Evolutionary conservation across 257 asterid genomes (phyloP), one percentile per base, ranked within the genome.

Genomic region (Primulina huaijiensis): DNA sequence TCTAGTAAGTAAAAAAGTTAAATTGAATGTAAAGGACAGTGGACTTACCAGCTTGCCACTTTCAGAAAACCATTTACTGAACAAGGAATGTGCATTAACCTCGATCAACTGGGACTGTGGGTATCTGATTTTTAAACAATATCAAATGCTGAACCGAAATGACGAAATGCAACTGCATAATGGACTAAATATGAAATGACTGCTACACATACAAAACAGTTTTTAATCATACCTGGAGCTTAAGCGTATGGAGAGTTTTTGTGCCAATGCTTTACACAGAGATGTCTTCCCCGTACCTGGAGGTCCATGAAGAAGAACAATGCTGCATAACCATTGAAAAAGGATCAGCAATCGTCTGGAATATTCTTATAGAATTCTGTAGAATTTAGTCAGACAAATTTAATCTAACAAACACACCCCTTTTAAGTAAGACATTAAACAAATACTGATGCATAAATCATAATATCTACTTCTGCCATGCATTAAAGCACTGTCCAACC

Each of bases 251-350:
- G 99, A 88, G 72, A 94, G 95, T 67, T 90, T 91, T 78, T 94
- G 99, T 38, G 97, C 99, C 81, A 94, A 78, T 63, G 97, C 97
- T 79, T 91, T 94, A 88, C 97, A 94, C 62, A 94, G 73, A n/a
- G 97, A 94, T 38, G 99, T 91, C 86, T 94, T 94, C 57, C 99
- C 99, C 35, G 99, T 94, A 70, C 99, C 99, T 75, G 99, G 99
- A 76, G 99, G 97, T 75, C 99, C 99, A 77, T 91, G 97, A 72
- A 94, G 95, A 78, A 94, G 99, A 81, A 94, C 74, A 31, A 94
- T 94, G 75, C 99, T 94, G 92, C 86, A 81, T 19, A 33, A 71
- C 38, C 69, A 77, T 64, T 76, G 61, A 58, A 70, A 71, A 62
- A 60, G 12, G 40, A 71, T 70, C 73, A 79, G 70, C 64, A 61